These are phyloP conservation scores for Pseudovirgaria hyperparasitica DNA, from an alignment of 2,329 filamentous ascomycete genomes.

Conservation along the genomic window DNA sequence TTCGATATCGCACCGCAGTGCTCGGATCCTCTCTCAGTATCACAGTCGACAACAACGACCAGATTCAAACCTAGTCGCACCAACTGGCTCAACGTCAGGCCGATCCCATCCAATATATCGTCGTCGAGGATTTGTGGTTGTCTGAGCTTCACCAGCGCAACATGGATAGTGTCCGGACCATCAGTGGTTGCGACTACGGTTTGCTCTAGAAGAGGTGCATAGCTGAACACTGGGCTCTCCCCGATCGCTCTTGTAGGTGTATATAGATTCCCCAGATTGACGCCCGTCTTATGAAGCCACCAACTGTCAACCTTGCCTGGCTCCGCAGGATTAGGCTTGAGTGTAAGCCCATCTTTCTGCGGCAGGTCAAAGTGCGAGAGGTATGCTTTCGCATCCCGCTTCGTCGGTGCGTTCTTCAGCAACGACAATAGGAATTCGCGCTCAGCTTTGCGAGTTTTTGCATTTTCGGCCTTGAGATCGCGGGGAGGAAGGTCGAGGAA, in stretches of 20 bases:
- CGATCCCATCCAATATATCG: constrained; percentile 58
- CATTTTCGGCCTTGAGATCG: too few relatives aligned
- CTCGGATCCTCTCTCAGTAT: constrained; percentile 25
- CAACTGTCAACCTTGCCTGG: constrained; percentile 9
- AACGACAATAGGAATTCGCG: constrained; percentile 33
- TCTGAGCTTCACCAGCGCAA: constrained; percentile 77
- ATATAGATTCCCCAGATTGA: constrained; percentile 51
- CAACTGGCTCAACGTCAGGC: constrained; percentile 73
- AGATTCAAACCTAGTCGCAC: constrained; percentile 69
- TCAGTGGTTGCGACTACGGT: constrained; percentile 8
- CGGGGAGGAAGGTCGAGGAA: too few relatives aligned
- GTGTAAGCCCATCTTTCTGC: constrained; percentile 4
- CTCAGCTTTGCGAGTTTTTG: too few relatives aligned
- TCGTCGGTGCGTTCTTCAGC: constrained; percentile 78
- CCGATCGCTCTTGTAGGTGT: constrained; percentile 44
- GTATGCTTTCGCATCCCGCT: constrained; percentile 84
- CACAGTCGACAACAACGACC: constrained; percentile 69
- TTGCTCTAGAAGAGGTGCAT: constrained; percentile 32
- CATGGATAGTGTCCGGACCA: constrained; percentile 44
- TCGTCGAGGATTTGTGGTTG: constrained; percentile 60
- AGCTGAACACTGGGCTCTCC: constrained; percentile 47
- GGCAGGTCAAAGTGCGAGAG: constrained; percentile 63
- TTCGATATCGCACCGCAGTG: constrained; percentile 16
- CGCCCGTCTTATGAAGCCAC: constrained; percentile 32
- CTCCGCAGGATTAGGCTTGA: constrained; percentile 6